A percentile compares a stretch with the other conserved stretches of the same genome.
Conservation (phyloP, 495 filamentous ascomycete genomes). For the Neurospora africana region DNA sequence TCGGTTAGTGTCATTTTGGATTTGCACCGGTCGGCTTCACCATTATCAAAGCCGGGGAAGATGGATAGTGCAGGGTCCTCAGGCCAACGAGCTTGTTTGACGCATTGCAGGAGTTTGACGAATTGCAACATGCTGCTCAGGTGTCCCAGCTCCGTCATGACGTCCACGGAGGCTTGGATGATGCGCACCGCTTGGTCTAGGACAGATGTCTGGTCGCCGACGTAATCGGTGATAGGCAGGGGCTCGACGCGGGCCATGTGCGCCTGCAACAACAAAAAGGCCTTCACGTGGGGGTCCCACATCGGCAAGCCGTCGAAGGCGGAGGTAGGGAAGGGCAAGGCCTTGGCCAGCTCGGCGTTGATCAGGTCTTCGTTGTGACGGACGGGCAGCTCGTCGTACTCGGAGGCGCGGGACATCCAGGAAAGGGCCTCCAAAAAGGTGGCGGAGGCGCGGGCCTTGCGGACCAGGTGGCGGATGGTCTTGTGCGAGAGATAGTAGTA, state of each 20-base stretch:
- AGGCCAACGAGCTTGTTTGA: constrained; percentile 91
- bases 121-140: constrained; percentile 62
- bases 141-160: constrained; percentile 83
- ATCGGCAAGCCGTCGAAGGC: constrained; percentile 57
- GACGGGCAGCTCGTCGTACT: constrained; percentile 98
- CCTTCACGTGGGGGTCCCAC: constrained; percentile 98
- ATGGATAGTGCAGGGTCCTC: constrained; percentile 69
- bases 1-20: constrained; percentile 11
- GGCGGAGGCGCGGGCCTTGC: constrained; percentile 64
- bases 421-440: constrained; percentile 75
- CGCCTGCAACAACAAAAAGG: constrained; percentile 86
- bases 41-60: constrained; percentile 60
- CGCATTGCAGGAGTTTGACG: constrained; percentile 76
- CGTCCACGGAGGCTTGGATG: constrained; percentile 82
- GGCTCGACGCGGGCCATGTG: constrained; percentile 78
- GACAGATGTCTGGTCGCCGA: constrained; percentile 76
- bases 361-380: constrained; percentile 98
- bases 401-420: constrained; percentile 88
- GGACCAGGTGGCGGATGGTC: constrained; percentile 75
- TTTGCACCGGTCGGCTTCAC: constrained; percentile 29
- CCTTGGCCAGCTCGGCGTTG: constrained; percentile 80
- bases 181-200: constrained; percentile 96
- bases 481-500: constrained; percentile 99
- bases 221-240: constrained; percentile 92
- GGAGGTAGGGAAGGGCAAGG: constrained; percentile 50